A percentile compares a stretch with the other conserved stretches of the same genome.
These are phyloP conservation scores for Aspergillus taichungensis DNA, from an alignment of 495 filamentous ascomycete species.

Conservation along the genomic window DNA sequence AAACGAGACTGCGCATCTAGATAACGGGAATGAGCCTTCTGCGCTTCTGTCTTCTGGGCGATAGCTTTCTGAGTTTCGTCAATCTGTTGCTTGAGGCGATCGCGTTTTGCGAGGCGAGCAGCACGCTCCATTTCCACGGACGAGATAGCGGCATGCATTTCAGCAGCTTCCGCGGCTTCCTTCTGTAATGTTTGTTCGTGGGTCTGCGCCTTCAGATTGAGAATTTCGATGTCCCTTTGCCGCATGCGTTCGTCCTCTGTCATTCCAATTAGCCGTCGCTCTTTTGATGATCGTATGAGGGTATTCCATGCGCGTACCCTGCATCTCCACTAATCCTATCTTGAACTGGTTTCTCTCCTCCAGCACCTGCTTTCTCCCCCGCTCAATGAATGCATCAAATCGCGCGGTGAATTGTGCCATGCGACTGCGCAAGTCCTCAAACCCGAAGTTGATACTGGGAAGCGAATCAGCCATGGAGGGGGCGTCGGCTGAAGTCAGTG, in stretches of 20 bases:
- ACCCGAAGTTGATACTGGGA: slow-evolving; percentile 88
- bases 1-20: slow-evolving; percentile 71
- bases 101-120: slow-evolving; percentile 59
- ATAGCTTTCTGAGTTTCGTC: slow-evolving; percentile 64
- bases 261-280: slow-evolving; percentile 12
- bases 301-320: slow-evolving; percentile 48
- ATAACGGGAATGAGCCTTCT: slow-evolving; percentile 52
- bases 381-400: slow-evolving; percentile 92
- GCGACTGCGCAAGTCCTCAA: slow-evolving; percentile 88
- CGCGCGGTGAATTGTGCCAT: slow-evolving; percentile 88
- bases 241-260: slow-evolving; percentile 86
- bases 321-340: slow-evolving; percentile 78
- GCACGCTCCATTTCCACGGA: slow-evolving; percentile 69
- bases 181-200: slow-evolving; percentile 76
- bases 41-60: slow-evolving; percentile 50
- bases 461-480: slow-evolving; percentile 71
- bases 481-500: slow-evolving; percentile 46
- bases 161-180: slow-evolving; percentile 76
- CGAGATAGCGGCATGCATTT: slow-evolving; percentile 76
- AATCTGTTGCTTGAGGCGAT: slow-evolving; percentile 69
- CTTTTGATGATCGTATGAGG: background rate
- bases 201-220: slow-evolving; percentile 64
- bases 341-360: slow-evolving; percentile 92
- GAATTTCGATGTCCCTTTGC: slow-evolving; percentile 76
- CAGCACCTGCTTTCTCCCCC: slow-evolving; percentile 75